Conservation (phyloP, 805 yeast species). For the Myxozyma geophila region DNA sequence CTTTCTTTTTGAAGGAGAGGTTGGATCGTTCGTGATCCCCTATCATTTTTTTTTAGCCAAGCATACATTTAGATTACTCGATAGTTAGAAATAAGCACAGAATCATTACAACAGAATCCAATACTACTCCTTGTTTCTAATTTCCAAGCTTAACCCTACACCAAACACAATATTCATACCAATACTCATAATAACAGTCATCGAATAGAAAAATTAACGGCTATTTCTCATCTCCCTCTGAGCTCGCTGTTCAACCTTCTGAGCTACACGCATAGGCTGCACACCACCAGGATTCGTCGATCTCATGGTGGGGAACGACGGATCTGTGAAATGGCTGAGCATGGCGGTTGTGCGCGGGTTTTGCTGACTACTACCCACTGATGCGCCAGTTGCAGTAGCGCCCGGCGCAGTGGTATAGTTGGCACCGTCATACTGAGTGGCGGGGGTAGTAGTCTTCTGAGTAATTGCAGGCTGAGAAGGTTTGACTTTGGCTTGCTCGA, state of each 20-base stretch:
- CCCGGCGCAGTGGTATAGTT: not conserved
- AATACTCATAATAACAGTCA: no score
- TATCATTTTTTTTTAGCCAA: not conserved
- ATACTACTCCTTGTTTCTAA: not conserved
- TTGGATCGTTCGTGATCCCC: slow-evolving; percentile 1
- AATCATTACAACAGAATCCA: no score
- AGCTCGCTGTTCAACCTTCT: slow-evolving; percentile 8
- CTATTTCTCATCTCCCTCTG: not conserved
- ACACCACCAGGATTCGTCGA: slow-evolving; percentile 3
- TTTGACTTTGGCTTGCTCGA: not conserved
- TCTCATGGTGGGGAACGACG: slow-evolving; percentile 19
- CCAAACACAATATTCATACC: no score
- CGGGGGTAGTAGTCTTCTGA: not conserved
- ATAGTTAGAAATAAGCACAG: not conserved
- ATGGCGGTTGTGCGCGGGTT: not conserved
- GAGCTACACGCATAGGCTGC: slow-evolving; percentile 23
- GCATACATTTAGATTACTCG: not conserved
- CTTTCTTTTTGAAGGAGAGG: slow-evolving; percentile 14
- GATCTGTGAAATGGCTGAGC: not conserved
- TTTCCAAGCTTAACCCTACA: not conserved
- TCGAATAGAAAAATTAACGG: not conserved
- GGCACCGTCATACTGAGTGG: not conserved
- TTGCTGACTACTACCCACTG: not conserved
- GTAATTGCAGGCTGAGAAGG: not conserved
- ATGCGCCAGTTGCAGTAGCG: not conserved